phyloP scores from a whole-genome alignment of 768 basidiomycete species.

The Sistotremastrum niveocremeum region DNA sequence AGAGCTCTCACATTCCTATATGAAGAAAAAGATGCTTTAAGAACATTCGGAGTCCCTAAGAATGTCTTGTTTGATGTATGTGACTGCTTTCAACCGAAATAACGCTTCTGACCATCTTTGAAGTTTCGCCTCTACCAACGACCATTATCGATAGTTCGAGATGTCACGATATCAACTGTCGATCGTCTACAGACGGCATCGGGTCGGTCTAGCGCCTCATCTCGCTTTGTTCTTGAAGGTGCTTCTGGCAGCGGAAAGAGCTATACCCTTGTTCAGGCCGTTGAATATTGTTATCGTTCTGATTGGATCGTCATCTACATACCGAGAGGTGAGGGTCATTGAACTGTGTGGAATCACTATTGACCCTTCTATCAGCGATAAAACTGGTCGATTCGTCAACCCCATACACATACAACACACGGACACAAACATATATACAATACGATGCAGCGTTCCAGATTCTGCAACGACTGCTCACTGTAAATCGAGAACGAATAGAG shows the following conservation, averaged over 20 bases:
- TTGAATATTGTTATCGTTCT: slow-evolving; percentile 47
- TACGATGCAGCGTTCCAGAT: slow-evolving; percentile 48
- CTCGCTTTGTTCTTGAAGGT: slow-evolving; percentile 56
- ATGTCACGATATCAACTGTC: slow-evolving; percentile 44
- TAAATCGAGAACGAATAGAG: slow-evolving; percentile 28
- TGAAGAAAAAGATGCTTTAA: slow-evolving; percentile 33
- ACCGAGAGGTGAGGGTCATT: slow-evolving; percentile 47
- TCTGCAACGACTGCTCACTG: slow-evolving; percentile 45
- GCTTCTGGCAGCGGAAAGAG: slow-evolving; percentile 71
- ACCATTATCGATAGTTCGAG: slow-evolving; percentile 61
- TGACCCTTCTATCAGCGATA: slow-evolving; percentile 25
- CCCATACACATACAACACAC: slow-evolving; percentile 57
- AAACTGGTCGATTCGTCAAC: slow-evolving; percentile 65
- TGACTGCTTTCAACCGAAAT: neutral
- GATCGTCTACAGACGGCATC: slow-evolving; percentile 39
- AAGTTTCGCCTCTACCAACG: slow-evolving; percentile 59
- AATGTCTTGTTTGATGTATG: slow-evolving; percentile 59
- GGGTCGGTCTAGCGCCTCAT: slow-evolving; percentile 33
- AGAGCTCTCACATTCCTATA: neutral
- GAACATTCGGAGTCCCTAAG: slow-evolving; percentile 59
- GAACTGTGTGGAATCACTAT: slow-evolving; percentile 13
- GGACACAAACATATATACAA: slow-evolving; percentile 68
- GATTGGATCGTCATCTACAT: slow-evolving; percentile 80
- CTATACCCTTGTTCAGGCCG: slow-evolving; percentile 60
- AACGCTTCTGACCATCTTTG: slow-evolving; percentile 1